Percentiles rank a stretch among this genome's conserved stretches.
Evolutionary conservation across 2,329 filamentous ascomycete species (phyloP).

Genomic region (Stachybotrys chlorohalonatus): DNA sequence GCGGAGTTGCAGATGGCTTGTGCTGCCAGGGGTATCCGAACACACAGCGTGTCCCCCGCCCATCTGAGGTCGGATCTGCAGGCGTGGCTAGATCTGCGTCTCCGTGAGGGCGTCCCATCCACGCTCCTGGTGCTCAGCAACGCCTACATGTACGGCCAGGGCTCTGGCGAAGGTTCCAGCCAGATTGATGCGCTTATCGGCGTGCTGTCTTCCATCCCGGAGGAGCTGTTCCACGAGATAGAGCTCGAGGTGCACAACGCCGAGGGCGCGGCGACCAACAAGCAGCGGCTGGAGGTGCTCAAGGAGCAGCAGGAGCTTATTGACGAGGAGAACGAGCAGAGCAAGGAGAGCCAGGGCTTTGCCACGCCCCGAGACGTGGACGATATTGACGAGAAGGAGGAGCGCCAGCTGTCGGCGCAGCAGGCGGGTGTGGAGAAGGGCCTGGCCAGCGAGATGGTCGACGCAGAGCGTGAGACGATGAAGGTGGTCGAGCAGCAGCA

Average conservation of each 20-base stretch:
- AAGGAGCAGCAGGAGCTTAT: slow-evolving; percentile 98
- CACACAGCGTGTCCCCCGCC: slow-evolving; percentile 82
- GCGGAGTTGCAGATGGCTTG: slow-evolving; percentile 87
- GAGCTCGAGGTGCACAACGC: slow-evolving; percentile 96
- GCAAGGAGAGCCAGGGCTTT: slow-evolving; percentile 67
- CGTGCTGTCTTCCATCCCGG: slow-evolving; percentile 88
- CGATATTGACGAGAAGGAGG: slow-evolving; percentile 91
- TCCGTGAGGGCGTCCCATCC: slow-evolving; percentile 92
- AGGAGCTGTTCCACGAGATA: slow-evolving; percentile 98
- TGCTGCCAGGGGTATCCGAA: slow-evolving; percentile 84
- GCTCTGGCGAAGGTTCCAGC: slow-evolving; percentile 76
- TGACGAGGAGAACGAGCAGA: slow-evolving; percentile 91
- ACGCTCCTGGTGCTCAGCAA: slow-evolving; percentile 94
- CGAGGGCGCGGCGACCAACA: slow-evolving; percentile 96
- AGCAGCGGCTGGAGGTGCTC: slow-evolving; percentile 94
- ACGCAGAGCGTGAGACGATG: slow-evolving; percentile 41
- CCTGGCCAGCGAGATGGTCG: slow-evolving; percentile 44
- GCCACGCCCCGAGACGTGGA: slow-evolving; percentile 76
- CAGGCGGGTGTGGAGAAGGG: slow-evolving; percentile 36
- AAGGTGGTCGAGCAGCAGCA: slow-evolving; percentile 17
- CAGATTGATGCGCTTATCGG: slow-evolving; percentile 91
- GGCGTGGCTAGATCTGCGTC: slow-evolving; percentile 87
- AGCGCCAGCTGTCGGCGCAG: slow-evolving; percentile 47
- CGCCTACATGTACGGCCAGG: slow-evolving; percentile 91
- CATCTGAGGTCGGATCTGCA: slow-evolving; percentile 82